phyloP scores from a whole-genome alignment of 106 monocot species.

The Platanthera guangdongensis region DNA sequence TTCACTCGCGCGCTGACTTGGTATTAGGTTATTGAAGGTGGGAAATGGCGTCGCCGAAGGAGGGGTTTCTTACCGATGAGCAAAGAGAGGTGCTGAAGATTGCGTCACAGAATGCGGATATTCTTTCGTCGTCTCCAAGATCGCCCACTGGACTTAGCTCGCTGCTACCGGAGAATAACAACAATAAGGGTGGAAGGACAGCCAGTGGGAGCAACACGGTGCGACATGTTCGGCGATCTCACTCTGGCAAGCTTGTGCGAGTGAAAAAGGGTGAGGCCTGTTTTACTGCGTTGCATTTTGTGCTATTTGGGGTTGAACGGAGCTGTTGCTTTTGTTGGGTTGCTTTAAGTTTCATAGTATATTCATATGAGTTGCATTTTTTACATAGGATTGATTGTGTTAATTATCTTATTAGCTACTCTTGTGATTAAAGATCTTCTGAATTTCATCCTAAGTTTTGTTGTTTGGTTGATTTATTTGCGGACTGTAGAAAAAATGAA shows the following conservation, averaged over 20 bases:
- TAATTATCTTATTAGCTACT: background rate
- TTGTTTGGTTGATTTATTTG: background rate
- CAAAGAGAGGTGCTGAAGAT: slow-evolving; percentile 63
- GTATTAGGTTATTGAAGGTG: background rate
- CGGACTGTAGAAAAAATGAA: too few species aligned
- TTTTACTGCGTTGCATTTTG: background rate
- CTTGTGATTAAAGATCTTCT: background rate
- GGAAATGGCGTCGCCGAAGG: slow-evolving; percentile 56
- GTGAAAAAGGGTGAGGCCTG: slow-evolving; percentile 55
- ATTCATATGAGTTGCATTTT: background rate
- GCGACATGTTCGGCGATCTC: slow-evolving; percentile 45
- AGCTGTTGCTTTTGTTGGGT: background rate
- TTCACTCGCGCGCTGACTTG: background rate
- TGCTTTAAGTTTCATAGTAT: background rate
- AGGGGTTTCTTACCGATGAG: slow-evolving; percentile 62
- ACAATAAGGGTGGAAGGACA: slow-evolving; percentile 18
- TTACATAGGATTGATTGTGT: background rate
- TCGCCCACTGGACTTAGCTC: slow-evolving; percentile 21
- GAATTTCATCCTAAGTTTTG: background rate
- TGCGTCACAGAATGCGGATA: slow-evolving; percentile 51
- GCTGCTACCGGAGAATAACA: slow-evolving; percentile 19
- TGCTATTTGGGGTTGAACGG: slow-evolving; percentile 3
- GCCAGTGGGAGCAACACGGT: slow-evolving; percentile 11
- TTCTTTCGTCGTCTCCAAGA: slow-evolving; percentile 36
- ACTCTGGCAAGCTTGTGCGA: slow-evolving; percentile 52